A percentile compares a stretch with the other conserved stretches of the same genome.
Evolutionary conservation across 2,329 filamentous ascomycete genomes (phyloP).

Genomic region (Xylaria sp.): DNA sequence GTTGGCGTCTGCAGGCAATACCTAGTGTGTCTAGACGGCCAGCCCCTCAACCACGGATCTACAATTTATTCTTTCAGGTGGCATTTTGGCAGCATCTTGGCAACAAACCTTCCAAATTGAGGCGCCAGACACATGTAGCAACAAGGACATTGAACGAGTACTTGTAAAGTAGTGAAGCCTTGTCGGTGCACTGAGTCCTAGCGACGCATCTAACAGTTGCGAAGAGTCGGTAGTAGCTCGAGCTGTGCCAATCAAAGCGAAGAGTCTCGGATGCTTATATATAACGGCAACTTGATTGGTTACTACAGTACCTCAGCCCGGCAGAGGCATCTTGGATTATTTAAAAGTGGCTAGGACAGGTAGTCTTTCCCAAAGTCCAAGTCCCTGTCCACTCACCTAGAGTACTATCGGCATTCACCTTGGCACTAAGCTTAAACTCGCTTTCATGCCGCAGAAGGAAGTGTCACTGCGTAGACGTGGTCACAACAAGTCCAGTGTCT

Average conservation of each 20-base stretch:
- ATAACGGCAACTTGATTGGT: background rate
- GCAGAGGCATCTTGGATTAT: background rate
- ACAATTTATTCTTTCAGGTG: background rate
- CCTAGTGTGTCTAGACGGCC: background rate
- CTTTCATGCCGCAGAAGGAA: background rate
- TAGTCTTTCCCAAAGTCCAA: background rate
- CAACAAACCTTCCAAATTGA: background rate
- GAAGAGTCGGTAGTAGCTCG: background rate
- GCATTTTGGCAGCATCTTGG: conserved; percentile 9
- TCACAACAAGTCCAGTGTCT: background rate
- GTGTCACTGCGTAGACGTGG: background rate
- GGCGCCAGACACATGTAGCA: background rate
- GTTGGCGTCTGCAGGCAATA: conserved; percentile 11
- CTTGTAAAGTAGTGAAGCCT: background rate
- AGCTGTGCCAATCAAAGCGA: background rate
- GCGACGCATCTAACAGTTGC: background rate
- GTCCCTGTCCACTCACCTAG: too few species aligned
- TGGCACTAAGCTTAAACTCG: too few species aligned
- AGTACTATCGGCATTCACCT: too few species aligned
- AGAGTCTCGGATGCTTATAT: background rate
- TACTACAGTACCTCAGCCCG: background rate
- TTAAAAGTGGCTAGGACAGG: background rate
- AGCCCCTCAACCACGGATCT: conserved; percentile 1
- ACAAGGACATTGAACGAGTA: background rate
- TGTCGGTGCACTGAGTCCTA: background rate